Evolutionary conservation across 768 basidiomycete species (phyloP), one percentile per base, ranked within the genome.

Genomic region (Gyrodon lividus): DNA sequence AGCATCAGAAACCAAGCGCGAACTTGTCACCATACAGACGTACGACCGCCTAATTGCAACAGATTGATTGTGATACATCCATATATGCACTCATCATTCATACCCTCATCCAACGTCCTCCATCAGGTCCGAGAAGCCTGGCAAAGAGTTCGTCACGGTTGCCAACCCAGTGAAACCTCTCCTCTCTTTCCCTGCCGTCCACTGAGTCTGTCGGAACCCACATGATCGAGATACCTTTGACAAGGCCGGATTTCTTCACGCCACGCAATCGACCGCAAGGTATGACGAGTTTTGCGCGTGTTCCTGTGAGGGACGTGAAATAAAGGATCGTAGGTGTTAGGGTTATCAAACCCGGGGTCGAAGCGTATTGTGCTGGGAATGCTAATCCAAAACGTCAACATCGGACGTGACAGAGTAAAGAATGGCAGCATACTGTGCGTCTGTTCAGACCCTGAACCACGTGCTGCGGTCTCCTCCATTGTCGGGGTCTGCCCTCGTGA

Each of bases 131-230:
- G 16, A 86, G 73, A 12, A 88, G 74, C 51, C 84, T 68, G 39
- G 81, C 82, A 63, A 88, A 87, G 16, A 87, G 62, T 42, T 87
- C 85, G 64, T 87, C 83, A 5, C 85, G 77, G 22, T 69, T 73
- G 28, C 78, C 79, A 34, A 87, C 74, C 80, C 82, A 84, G 16
- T 68, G 54, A 59, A 87, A 85, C 57, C 68, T 79, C 46, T 81
- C 83, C 48, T 80, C 78, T 47, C 68, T 74, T 51, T 73, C 73
- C 28, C 62, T 65, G 14, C 59, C 64, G n/a, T 57, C 51, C 14
- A 70, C 67, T 6, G 52, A 24, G 6, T 48, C 49, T 22, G 59
- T 57, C 5, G 70, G 61, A 34, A 47, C 52, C 77, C 79, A 84
- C 40, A 65, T 64, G 20, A 88, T 63, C 13, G 70, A 61, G 23